Evolutionary conservation across 2,329 filamentous ascomycete genomes (phyloP).

Genomic region (Leptographium radiaticola): DNA sequence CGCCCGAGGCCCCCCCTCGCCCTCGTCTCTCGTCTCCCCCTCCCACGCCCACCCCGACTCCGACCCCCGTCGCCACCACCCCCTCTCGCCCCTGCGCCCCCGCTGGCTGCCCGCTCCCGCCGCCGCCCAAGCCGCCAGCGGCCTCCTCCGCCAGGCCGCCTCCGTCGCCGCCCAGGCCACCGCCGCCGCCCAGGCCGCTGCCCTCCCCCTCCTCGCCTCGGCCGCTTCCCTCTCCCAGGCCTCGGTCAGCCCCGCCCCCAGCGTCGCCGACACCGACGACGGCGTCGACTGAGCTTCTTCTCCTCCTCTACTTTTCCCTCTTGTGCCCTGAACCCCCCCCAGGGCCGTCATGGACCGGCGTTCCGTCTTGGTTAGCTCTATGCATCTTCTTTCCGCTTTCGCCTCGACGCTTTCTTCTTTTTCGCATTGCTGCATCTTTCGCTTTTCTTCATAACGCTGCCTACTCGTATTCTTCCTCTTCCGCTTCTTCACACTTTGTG

Average conservation of each 20-base stretch:
- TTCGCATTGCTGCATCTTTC: no score
- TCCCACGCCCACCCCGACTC: no score
- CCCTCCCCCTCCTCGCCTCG: not conserved
- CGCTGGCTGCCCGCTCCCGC: slow-evolving; percentile 9
- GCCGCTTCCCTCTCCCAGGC: not conserved
- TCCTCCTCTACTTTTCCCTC: no score
- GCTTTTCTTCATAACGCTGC: no score
- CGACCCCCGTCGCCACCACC: not conserved
- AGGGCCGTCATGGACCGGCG: no score
- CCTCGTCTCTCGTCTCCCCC: no score
- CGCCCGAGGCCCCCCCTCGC: not conserved
- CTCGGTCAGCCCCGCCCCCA: not conserved
- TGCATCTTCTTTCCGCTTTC: no score
- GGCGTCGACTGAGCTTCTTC: slow-evolving; percentile 1
- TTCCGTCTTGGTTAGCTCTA: no score
- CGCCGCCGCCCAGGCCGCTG: not conserved
- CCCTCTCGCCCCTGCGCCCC: slow-evolving; percentile 7
- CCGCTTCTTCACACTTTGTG: no score
- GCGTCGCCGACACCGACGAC: not conserved
- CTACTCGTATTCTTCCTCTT: no score
- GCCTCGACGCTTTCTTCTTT: no score
- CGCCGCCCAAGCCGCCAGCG: slow-evolving; percentile 5
- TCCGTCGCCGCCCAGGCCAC: not conserved
- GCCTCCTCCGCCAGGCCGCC: not conserved
- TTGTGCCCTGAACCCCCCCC: no score